A percentile compares a stretch with the other conserved stretches of the same genome.
Conservation (phyloP, 192 early-diverging fungal genomes). For the Podila epigama region DNA sequence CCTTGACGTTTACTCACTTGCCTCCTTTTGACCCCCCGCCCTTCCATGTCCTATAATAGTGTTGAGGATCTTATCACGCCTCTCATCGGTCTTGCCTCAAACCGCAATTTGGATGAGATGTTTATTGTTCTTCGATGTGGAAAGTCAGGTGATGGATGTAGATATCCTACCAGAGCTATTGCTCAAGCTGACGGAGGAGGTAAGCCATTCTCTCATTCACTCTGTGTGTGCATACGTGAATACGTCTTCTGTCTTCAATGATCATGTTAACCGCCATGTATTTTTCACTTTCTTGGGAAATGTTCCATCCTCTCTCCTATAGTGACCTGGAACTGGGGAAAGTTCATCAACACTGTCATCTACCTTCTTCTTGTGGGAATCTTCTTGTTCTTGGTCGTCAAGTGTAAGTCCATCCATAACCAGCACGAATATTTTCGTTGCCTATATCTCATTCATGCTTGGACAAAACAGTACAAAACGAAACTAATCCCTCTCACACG, state of each 20-base stretch:
- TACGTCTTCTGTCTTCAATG: neutral
- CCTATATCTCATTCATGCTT: no score
- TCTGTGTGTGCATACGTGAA: neutral
- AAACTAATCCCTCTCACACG: neutral
- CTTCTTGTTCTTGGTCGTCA: slow-evolving; percentile 16
- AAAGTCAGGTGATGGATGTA: neutral
- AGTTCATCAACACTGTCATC: slow-evolving; percentile 24
- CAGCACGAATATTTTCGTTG: no score
- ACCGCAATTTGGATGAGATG: slow-evolving; percentile 24
- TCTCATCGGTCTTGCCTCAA: slow-evolving; percentile 16
- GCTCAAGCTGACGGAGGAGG: slow-evolving; percentile 18
- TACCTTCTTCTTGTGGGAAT: slow-evolving; percentile 9
- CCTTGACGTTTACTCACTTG: neutral
- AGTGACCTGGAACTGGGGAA: slow-evolving; percentile 34
- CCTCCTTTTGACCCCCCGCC: neutral
- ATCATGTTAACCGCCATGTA: no score
- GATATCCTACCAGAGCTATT: neutral
- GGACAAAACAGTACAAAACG: neutral
- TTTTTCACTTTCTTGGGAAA: neutral
- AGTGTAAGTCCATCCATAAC: slow-evolving; percentile 3
- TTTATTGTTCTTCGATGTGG: slow-evolving; percentile 17
- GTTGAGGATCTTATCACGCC: slow-evolving; percentile 28
- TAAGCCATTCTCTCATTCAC: neutral
- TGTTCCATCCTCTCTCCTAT: no score
- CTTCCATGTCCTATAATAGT: no score